phyloP scores from a whole-genome alignment of 2,329 filamentous ascomycete species.

The Elsinoe arachidis region DNA sequence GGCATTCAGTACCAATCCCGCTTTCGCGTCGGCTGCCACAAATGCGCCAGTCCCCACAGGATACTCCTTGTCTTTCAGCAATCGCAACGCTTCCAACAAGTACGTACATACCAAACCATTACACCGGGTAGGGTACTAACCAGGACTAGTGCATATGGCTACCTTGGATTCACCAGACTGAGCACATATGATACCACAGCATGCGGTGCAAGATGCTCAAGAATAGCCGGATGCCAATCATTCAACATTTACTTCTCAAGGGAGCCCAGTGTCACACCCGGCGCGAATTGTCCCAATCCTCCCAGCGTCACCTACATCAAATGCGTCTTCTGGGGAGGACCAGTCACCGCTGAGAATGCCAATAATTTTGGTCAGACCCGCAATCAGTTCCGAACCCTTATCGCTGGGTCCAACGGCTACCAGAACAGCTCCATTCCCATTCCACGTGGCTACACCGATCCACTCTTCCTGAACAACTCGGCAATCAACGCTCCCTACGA shows the following conservation, averaged over 20 bases:
- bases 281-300: constrained; percentile 18
- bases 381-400: constrained; percentile 24
- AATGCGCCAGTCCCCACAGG: constrained; percentile 6
- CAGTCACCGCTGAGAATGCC: constrained; percentile 14
- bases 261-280: constrained; percentile 15
- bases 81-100: constrained; percentile 11
- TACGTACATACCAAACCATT: not conserved
- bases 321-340: constrained; percentile 17
- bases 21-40: constrained; percentile 17
- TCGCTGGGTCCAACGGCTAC: constrained; percentile 28
- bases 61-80: constrained; percentile 5
- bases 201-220: constrained; percentile 22
- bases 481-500: constrained; percentile 23
- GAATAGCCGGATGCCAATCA: constrained; percentile 16
- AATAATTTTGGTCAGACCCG: constrained; percentile 18
- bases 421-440: constrained; percentile 18
- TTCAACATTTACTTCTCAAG: constrained; percentile 21
- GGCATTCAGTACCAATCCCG: constrained; percentile 14
- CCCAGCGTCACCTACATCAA: constrained; percentile 16
- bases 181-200: constrained; percentile 21
- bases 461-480: constrained; percentile 17
- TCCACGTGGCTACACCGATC: constrained; percentile 14
- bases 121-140: too few relatives aligned
- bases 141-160: constrained; percentile 12
- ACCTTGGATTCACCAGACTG: constrained; percentile 21